Base-by-base conservation (phyloP, 805 yeast genomes). In the Ogataea philodendri region DNA sequence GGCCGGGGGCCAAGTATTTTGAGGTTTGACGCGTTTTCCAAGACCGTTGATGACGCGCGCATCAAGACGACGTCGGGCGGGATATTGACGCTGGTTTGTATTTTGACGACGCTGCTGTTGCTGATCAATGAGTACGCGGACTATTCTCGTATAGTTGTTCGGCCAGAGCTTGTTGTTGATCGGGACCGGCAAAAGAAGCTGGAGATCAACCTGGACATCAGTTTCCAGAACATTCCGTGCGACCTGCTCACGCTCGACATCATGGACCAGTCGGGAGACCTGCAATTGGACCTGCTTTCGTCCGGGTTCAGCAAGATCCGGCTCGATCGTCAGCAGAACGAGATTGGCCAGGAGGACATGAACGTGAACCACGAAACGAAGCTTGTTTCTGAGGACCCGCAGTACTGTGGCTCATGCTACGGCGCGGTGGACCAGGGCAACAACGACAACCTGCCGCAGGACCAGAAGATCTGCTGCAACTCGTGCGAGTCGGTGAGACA, bases 61-160 rank as follows among this genome's bases (percentile, higher is more conserved):
- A 76, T 93, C 42, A 78, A 84, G 44, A 93, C 98, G 4, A 72
- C 90, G 5, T 72, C 90, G 7, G 98, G 98, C 35, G 98, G 96
- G 2, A 51, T 87, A 17, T 84, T 93, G 52, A 87, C 97, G 3
- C 52, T 93, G 26, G 63, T 76, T 3, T 83, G 96, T 52, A 52
- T 77, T 3, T 32, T 77, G 5, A 67, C 84, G 3, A 79, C 86
- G 11, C 37, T 81, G 15, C 48, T 82, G 34, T 67, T 93, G 42
- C 63, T 88, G 32, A 40, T 79, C 19, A 78, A 78, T 46, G 97
- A 93, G 60, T 85, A 90, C 76, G 48, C 55, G 21, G 86, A 84
- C 51, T 89, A 86, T 63, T 70, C 79, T 37, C 65, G 70, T 30
- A 70, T 89, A 8, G 76, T 76, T 34, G 74, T 77, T 11, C 68